Evolutionary conservation across 441 rosid genomes (phyloP).

Genomic region (Arabidopsis lyrata): DNA sequence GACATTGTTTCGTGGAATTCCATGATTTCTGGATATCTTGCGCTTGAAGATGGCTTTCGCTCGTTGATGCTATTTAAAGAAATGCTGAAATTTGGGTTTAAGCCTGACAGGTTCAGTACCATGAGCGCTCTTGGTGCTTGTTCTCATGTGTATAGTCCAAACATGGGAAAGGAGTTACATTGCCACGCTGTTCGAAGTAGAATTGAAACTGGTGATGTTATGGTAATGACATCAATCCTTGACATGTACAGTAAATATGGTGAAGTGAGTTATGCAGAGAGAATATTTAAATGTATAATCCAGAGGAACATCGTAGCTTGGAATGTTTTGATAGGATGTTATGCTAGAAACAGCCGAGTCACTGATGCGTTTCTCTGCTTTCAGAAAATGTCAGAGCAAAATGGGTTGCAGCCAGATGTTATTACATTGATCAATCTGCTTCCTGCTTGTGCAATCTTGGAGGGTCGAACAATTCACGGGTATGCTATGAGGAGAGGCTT

Average conservation of each 20-base stretch:
- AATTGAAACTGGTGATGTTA: conserved; percentile 48
- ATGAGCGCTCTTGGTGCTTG: conserved; percentile 56
- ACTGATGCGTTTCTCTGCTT: conserved; percentile 55
- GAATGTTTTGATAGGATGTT: conserved; percentile 67
- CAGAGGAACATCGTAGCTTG: conserved; percentile 54
- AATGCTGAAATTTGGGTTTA: conserved; percentile 49
- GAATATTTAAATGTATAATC: conserved; percentile 48
- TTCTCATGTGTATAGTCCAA: conserved; percentile 45
- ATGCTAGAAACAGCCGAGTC: conserved; percentile 48
- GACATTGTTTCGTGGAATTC: conserved; percentile 75
- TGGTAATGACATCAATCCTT: conserved; percentile 59
- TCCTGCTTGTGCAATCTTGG: conserved; percentile 61
- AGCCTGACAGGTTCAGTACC: conserved; percentile 54
- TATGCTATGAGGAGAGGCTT: conserved; percentile 63
- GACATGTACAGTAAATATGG: conserved; percentile 64
- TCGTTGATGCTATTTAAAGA: conserved; percentile 49
- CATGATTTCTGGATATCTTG: conserved; percentile 57
- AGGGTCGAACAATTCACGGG: conserved; percentile 69
- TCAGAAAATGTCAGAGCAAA: conserved; percentile 56
- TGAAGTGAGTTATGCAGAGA: conserved; percentile 56
- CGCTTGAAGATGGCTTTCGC: conserved; percentile 48
- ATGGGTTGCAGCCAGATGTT: conserved; percentile 57
- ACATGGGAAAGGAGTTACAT: conserved; percentile 63
- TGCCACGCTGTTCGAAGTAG: conserved; percentile 52
- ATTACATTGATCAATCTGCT: conserved; percentile 69